Conservation (phyloP, 2,329 filamentous ascomycete species). For the Leptodontidium sp. region DNA sequence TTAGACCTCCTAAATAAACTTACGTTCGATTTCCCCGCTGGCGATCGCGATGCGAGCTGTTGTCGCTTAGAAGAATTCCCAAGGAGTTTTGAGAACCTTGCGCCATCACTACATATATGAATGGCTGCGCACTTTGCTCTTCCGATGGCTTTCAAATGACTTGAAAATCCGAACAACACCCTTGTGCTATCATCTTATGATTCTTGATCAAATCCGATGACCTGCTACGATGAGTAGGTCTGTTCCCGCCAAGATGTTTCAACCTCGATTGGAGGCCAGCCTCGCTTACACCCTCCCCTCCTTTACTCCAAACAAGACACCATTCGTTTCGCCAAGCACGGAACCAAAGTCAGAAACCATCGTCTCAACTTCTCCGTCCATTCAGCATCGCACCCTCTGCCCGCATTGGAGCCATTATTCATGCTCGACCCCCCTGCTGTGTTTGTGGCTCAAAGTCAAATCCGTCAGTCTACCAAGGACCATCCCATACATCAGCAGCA, state of each 20-base stretch:
- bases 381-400: background rate
- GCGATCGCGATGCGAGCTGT: background rate
- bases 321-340: constrained; percentile 9
- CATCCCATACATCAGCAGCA: constrained; percentile 9
- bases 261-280: background rate
- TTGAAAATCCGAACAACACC: background rate
- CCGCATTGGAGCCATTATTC: background rate
- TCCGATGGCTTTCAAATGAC: too few relatives aligned
- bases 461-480: constrained; percentile 7
- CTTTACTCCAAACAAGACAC: constrained; percentile 16
- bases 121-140: too few relatives aligned
- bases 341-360: background rate
- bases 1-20: background rate
- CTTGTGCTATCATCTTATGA: background rate
- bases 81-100: too few relatives aligned
- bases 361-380: constrained; percentile 5
- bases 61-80: background rate
- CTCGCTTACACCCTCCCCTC: constrained; percentile 2
- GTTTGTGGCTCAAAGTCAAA: background rate
- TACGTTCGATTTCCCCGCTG: background rate
- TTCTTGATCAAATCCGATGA: background rate
- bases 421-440: background rate
- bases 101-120: too few relatives aligned
- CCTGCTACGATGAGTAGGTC: background rate
- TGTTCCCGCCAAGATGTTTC: constrained; percentile 2